Evolutionary conservation across 1,139 yeast species (phyloP).

Genomic region (Geotrichum aggregatum): DNA sequence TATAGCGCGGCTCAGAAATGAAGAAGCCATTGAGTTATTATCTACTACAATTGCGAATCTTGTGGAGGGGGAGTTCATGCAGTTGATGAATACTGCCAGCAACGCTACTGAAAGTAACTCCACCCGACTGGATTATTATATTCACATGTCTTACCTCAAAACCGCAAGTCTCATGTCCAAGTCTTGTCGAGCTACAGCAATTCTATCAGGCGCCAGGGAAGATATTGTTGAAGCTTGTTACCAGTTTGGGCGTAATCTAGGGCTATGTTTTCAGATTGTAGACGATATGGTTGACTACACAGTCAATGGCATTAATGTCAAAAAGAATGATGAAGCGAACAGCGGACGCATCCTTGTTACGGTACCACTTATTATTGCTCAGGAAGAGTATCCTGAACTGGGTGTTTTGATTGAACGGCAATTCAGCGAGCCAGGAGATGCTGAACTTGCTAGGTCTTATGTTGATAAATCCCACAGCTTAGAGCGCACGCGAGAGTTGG

Average conservation of each 20-base stretch:
- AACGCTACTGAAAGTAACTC: slow-evolving; percentile 59
- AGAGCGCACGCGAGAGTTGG: slow-evolving; percentile 68
- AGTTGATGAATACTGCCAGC: slow-evolving; percentile 81
- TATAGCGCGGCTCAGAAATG: slow-evolving; percentile 83
- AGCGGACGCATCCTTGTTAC: slow-evolving; percentile 91
- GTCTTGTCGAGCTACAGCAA: slow-evolving; percentile 90
- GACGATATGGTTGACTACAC: slow-evolving; percentile 96
- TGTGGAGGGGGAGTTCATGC: slow-evolving; percentile 98
- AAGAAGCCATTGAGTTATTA: slow-evolving; percentile 93
- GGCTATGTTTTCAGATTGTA: slow-evolving; percentile 91
- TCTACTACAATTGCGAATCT: slow-evolving; percentile 94
- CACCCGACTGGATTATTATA: slow-evolving; percentile 89
- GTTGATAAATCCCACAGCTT: slow-evolving; percentile 75
- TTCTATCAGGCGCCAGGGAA: slow-evolving; percentile 77
- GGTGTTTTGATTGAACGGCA: slow-evolving; percentile 82
- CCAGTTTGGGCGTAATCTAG: slow-evolving; percentile 87
- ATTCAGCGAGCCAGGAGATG: slow-evolving; percentile 76
- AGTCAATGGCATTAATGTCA: slow-evolving; percentile 72
- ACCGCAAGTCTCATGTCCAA: slow-evolving; percentile 96
- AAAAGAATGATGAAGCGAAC: slow-evolving; percentile 96
- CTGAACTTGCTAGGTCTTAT: slow-evolving; percentile 67
- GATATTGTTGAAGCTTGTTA: slow-evolving; percentile 77
- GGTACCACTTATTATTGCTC: slow-evolving; percentile 92
- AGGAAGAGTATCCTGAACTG: slow-evolving; percentile 80
- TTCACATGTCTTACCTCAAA: slow-evolving; percentile 90